phyloP scores from a whole-genome alignment of 192 early-diverging fungal genomes.

The Cladochytrium replicatum region DNA sequence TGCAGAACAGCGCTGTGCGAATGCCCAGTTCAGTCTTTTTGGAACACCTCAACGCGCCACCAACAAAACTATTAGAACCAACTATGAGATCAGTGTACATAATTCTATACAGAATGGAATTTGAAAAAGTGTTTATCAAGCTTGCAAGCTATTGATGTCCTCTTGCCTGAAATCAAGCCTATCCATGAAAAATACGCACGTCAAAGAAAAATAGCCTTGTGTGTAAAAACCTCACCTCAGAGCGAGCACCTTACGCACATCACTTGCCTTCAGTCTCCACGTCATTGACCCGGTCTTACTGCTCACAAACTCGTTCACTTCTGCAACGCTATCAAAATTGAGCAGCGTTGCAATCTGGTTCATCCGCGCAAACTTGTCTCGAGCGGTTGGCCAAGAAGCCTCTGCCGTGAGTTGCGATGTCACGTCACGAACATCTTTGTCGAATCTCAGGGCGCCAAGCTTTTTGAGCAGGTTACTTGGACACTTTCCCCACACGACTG shows the following conservation, averaged over 20 bases:
- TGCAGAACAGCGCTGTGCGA: no score
- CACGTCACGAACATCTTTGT: constrained; percentile 78
- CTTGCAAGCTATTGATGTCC: no score
- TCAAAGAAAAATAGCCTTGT: no score
- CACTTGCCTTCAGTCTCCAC: constrained; percentile 60
- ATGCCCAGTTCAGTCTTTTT: no score
- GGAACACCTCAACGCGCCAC: no score
- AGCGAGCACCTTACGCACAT: constrained; percentile 54
- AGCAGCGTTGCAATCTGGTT: constrained; percentile 76
- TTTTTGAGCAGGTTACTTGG: constrained; percentile 14
- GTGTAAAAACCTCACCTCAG: constrained; percentile 37
- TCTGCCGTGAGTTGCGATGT: constrained; percentile 24
- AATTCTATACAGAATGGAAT: no score
- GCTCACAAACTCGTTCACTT: constrained; percentile 65
- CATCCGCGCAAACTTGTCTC: constrained; percentile 73
- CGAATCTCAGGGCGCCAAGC: constrained; percentile 85
- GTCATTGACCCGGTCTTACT: constrained; percentile 47
- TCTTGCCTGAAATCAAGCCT: constrained; percentile 56
- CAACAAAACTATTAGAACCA: no score
- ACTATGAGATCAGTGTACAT: no score
- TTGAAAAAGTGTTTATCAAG: no score
- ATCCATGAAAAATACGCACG: no score
- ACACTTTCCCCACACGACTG: no score
- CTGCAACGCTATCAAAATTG: constrained; percentile 63
- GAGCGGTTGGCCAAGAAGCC: constrained; percentile 47